phyloP scores from a whole-genome alignment of 352 stramenopile genomes.

The Globisporangium recalcitrans region DNA sequence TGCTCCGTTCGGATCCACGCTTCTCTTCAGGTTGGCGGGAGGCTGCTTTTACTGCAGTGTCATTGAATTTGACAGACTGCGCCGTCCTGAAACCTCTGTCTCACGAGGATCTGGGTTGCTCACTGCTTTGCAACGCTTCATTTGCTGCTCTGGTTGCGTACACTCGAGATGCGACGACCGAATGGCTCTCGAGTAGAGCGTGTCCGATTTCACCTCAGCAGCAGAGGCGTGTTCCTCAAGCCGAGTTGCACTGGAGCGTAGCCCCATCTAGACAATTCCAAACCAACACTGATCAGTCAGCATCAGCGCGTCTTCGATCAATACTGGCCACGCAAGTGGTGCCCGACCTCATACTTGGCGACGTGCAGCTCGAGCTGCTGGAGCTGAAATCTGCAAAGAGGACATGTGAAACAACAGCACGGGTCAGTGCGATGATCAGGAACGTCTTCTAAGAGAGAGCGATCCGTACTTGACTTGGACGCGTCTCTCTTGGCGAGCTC shows the following conservation, averaged over 20 bases:
- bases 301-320: not conserved
- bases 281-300: not conserved
- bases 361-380: conserved; percentile 29
- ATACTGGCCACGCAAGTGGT: not conserved
- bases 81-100: no score
- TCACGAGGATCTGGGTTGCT: not conserved
- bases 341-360: conserved; percentile 23
- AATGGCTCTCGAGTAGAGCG: not conserved
- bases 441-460: not conserved
- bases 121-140: conserved; percentile 5
- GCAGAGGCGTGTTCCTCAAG: not conserved
- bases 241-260: not conserved
- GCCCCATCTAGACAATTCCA: not conserved
- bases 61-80: not conserved
- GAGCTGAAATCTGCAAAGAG: conserved; percentile 22
- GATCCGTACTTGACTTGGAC: conserved; percentile 23
- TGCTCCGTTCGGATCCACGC: no score
- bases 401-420: no score
- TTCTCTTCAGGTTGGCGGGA: not conserved
- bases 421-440: not conserved
- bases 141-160: not conserved
- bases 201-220: not conserved
- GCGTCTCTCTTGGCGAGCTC: conserved; percentile 15
- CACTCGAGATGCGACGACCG: not conserved
- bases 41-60: not conserved